Evolutionary conservation across 2,329 filamentous ascomycete species (phyloP).

Genomic region (Phaeosphaeria sp.): DNA sequence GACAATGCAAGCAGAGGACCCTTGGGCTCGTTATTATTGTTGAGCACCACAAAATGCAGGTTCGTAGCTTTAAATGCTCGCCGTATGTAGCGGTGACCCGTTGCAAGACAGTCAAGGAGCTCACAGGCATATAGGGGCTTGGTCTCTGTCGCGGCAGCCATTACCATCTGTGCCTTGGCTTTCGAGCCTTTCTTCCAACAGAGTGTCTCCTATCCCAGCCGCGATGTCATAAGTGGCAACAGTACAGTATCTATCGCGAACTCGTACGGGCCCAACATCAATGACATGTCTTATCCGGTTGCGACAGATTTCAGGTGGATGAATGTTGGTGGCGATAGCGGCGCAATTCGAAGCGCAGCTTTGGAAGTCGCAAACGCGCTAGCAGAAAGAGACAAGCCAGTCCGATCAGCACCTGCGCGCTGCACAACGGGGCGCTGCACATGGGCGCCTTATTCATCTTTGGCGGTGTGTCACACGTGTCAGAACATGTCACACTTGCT

Average conservation of each 20-base stretch:
- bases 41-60: slow-evolving; percentile 18
- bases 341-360: not conserved
- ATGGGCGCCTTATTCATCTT: slow-evolving; percentile 21
- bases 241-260: not conserved
- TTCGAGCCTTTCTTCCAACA: slow-evolving; percentile 30
- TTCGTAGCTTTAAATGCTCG: slow-evolving; percentile 3
- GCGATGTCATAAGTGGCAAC: not conserved
- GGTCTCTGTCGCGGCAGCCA: slow-evolving; percentile 15
- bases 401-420: slow-evolving; percentile 5
- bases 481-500: slow-evolving; percentile 16
- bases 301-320: not conserved
- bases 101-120: not conserved
- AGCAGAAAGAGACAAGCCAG: not conserved
- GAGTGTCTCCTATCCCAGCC: slow-evolving; percentile 15
- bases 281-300: not conserved
- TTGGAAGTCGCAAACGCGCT: slow-evolving; percentile 2
- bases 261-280: not conserved
- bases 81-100: not conserved
- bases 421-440: slow-evolving; percentile 21
- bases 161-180: slow-evolving; percentile 19
- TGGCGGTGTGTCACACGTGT: slow-evolving; percentile 24
- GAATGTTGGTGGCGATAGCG: not conserved
- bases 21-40: slow-evolving; percentile 26
- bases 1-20: slow-evolving; percentile 26
- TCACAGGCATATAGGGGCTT: slow-evolving; percentile 8